Base-by-base conservation (phyloP, 441 rosid species). In the Manihot esculenta region DNA sequence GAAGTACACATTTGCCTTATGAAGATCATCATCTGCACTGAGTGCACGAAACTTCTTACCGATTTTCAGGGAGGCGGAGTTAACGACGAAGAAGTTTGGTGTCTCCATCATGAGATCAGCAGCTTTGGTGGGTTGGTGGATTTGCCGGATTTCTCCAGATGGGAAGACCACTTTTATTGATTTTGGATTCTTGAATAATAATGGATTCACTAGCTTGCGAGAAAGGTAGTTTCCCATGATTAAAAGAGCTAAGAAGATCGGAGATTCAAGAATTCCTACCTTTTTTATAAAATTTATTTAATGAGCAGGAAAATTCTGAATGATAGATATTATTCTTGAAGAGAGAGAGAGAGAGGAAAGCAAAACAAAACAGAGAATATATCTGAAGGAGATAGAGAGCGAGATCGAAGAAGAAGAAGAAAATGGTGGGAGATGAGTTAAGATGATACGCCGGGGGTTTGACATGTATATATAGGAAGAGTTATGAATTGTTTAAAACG, bases 51-150 rank as follows among this genome's bases (percentile, higher is more conserved):
- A 75, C 61, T 86, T 83, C 54, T 82, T 75, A 10, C 89, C 93
- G 23, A 81, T 68, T 50, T 83, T 83, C 33, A 91, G 83, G 2
- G 91, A 83, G 21, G 68, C 82, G 1, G 89, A 35, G 66, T 89
- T 82, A 0, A 79, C 85, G 35, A 89, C 70, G 83, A 91, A 91
- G 86, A 73, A 86, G 68, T 82, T 90, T 0, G 97, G 97, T 0
- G 79, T 79, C 72, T 92, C 98, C 49, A 92, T 75, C 98, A 92
- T 92, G 8, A 90, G 77, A 85, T 92, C 98, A 0, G 95, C 98
- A 0, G 88, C 98, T 75, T 84, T 89, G 35, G 75, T 79, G 38
- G 88, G 90, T 4, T 68, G 74, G 49, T 38, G 42, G 42, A 88
- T 53, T 20, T 81, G 79, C 63, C 76, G 79, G 71, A 90, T 70